Conservation (phyloP, 257 asterid genomes). For the Solanum pinnatisectum region DNA sequence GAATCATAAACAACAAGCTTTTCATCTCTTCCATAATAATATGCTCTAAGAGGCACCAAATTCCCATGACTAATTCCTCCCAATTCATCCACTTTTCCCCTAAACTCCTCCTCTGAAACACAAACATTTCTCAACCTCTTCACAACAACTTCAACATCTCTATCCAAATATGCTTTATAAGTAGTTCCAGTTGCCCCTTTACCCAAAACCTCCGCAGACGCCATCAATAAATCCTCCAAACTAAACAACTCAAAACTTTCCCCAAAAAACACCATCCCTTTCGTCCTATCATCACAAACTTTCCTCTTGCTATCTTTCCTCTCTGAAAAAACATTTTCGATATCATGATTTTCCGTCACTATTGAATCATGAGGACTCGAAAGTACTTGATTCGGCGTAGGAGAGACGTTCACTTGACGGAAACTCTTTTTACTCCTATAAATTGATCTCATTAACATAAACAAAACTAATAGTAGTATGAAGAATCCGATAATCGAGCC, state of each 20-base stretch:
- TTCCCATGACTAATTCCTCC: constrained; percentile 40
- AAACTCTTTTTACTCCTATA: constrained; percentile 4
- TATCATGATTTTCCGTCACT: not conserved
- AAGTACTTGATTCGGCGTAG: not conserved
- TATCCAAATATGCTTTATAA: constrained; percentile 45
- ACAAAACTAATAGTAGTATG: constrained; percentile 1
- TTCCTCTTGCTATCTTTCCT: not conserved
- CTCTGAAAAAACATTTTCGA: not conserved
- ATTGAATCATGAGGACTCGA: not conserved
- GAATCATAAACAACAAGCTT: constrained; percentile 46
- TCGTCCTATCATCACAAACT: not conserved
- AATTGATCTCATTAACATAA: constrained; percentile 20
- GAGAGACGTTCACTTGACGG: not conserved
- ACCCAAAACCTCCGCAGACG: constrained; percentile 54
- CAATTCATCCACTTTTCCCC: constrained; percentile 26
- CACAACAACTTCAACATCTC: constrained; percentile 44
- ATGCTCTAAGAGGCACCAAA: constrained; percentile 45
- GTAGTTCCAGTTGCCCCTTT: constrained; percentile 53
- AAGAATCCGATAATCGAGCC: constrained; percentile 25
- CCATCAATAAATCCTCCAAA: constrained; percentile 34
- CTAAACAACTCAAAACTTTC: constrained; percentile 13
- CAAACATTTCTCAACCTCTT: constrained; percentile 46
- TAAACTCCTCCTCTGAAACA: constrained; percentile 32
- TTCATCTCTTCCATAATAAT: constrained; percentile 51
- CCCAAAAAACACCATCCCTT: constrained; percentile 37